phyloP scores from a whole-genome alignment of 345 rosid genomes.

The Lepidium sativum region DNA sequence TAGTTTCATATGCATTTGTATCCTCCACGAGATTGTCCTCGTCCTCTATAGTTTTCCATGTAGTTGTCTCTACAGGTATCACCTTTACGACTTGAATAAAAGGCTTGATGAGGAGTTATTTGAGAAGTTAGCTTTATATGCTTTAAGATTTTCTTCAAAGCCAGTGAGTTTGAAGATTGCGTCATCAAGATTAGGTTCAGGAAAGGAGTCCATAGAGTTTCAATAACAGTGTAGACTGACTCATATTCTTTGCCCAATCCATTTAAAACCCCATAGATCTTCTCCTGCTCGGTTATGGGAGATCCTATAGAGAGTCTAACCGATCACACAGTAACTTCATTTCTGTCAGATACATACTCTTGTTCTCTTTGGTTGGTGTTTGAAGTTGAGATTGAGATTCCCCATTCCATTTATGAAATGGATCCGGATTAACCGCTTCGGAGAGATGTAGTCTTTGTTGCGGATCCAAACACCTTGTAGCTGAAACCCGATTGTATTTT shows the following conservation, averaged over 20 bases:
- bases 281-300: background rate
- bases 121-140: accelerated
- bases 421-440: too few species aligned
- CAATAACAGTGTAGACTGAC: background rate
- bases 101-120: background rate
- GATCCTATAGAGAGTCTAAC: background rate
- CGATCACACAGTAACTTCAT: background rate
- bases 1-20: too few species aligned
- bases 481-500: background rate
- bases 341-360: background rate
- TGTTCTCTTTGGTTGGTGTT: too few species aligned
- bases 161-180: background rate
- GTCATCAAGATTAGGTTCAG: background rate
- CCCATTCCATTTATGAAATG: too few species aligned
- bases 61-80: too few species aligned
- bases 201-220: background rate
- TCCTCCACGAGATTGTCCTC: too few species aligned
- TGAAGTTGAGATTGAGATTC: too few species aligned
- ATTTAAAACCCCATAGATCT: background rate
- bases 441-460: too few species aligned
- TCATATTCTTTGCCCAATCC: background rate
- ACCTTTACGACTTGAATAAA: too few species aligned
- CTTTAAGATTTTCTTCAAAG: background rate
- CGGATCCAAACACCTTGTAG: too few species aligned
- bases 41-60: too few species aligned